phyloP scores from a whole-genome alignment of 495 filamentous ascomycete genomes.

The Penicillium macrosclerotiorum region DNA sequence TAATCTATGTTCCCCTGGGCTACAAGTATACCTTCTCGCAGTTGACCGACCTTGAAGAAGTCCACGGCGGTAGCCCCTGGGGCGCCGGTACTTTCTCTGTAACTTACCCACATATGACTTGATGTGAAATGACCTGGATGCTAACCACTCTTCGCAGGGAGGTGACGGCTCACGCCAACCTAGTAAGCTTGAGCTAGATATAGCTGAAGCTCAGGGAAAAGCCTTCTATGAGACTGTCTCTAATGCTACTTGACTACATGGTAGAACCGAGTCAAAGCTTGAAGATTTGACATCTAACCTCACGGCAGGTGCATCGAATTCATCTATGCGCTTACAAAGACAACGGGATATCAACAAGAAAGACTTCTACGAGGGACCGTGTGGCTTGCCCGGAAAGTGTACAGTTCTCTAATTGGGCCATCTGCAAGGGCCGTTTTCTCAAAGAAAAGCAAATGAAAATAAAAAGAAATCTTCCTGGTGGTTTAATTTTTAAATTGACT shows the following conservation, averaged over 20 bases:
- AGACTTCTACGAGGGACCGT: too few species aligned
- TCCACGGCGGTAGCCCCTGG: conserved; percentile 87
- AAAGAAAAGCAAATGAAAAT: too few species aligned
- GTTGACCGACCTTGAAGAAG: conserved; percentile 67
- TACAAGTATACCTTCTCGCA: conserved; percentile 76
- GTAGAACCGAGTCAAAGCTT: conserved; percentile 39
- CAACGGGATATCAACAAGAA: too few species aligned
- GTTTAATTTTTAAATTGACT: too few species aligned
- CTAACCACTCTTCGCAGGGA: conserved; percentile 30
- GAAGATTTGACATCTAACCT: conserved; percentile 26
- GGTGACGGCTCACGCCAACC: conserved; percentile 82
- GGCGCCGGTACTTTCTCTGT: conserved; percentile 91
- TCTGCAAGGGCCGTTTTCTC: too few species aligned
- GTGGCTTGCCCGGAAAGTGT: too few species aligned
- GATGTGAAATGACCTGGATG: neutral
- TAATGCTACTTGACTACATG: conserved; percentile 83
- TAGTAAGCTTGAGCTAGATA: conserved; percentile 63
- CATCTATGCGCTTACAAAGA: too few species aligned
- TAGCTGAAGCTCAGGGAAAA: conserved; percentile 82
- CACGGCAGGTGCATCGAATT: conserved; percentile 17
- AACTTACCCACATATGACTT: conserved; percentile 16
- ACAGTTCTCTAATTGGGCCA: too few species aligned
- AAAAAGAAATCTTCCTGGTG: too few species aligned
- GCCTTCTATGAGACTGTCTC: conserved; percentile 77
- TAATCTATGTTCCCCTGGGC: conserved; percentile 92